A percentile compares a stretch with the other conserved stretches of the same genome.
Conservation (phyloP, 1,284 basidiomycete species). For the Cronartium quercuum region DNA sequence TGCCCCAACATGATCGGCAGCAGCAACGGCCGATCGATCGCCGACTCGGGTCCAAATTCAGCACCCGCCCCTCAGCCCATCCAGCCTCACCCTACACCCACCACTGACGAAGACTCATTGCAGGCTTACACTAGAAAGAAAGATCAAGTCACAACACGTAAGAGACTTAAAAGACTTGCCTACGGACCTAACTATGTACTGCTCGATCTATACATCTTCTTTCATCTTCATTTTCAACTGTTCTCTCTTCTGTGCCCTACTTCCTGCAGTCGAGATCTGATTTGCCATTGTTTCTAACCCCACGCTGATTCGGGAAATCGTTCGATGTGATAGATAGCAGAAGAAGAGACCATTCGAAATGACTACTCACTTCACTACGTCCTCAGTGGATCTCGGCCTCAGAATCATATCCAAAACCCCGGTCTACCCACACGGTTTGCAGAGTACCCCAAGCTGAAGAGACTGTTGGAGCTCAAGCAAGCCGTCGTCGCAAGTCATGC, state of each 20-base stretch:
- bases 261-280: neutral
- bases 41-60: too few species aligned
- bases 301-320: neutral
- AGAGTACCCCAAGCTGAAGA: conserved; percentile 91
- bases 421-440: conserved; percentile 78
- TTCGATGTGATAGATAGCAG: conserved; percentile 53
- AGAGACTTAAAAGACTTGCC: conserved; percentile 38
- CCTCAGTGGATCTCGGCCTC: conserved; percentile 79
- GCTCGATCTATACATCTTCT: neutral
- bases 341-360: conserved; percentile 90
- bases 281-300: neutral
- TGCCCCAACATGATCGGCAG: too few species aligned
- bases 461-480: conserved; percentile 70
- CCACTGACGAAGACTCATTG: too few species aligned
- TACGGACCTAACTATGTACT: conserved; percentile 55
- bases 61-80: too few species aligned
- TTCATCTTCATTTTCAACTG: neutral
- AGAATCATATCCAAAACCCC: conserved; percentile 81
- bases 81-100: too few species aligned
- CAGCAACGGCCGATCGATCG: too few species aligned
- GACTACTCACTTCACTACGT: conserved; percentile 89
- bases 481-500: conserved; percentile 44
- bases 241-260: neutral
- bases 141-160: conserved; percentile 18
- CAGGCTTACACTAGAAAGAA: neutral